Percentiles rank a stretch among this genome's conserved stretches.
These are phyloP conservation scores for Pyrenophora graminea DNA, from an alignment of 2,329 filamentous ascomycete genomes.

Conservation along the genomic window DNA sequence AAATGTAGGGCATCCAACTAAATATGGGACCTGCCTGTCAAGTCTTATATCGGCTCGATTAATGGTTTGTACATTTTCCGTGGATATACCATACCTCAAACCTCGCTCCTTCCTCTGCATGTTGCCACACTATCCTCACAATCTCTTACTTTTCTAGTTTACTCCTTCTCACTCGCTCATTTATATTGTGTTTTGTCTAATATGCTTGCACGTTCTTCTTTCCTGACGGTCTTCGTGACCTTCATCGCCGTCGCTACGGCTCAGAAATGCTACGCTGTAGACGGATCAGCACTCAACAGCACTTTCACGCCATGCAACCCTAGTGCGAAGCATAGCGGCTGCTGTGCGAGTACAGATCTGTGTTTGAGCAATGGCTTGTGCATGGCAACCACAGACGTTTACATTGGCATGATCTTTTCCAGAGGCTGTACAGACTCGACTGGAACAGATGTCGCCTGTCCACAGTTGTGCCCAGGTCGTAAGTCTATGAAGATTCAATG, in stretches of 20 bases:
- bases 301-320: slow-evolving; percentile 39
- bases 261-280: slow-evolving; percentile 38
- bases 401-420: slow-evolving; percentile 41
- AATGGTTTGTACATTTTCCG: slow-evolving; percentile 10
- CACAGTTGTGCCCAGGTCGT: slow-evolving; percentile 38
- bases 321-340: slow-evolving; percentile 36
- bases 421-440: slow-evolving; percentile 43
- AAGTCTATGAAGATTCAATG: slow-evolving; percentile 11
- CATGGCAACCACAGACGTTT: slow-evolving; percentile 36
- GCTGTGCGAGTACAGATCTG: slow-evolving; percentile 41
- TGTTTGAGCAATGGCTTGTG: slow-evolving; percentile 42
- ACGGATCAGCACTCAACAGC: slow-evolving; percentile 34
- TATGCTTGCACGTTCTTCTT: slow-evolving; percentile 20
- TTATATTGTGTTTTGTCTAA: slow-evolving; percentile 20
- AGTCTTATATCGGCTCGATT: slow-evolving; percentile 19
- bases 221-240: slow-evolving; percentile 20
- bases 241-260: slow-evolving; percentile 20
- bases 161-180: slow-evolving; percentile 5
- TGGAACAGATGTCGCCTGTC: slow-evolving; percentile 34
- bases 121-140: neutral
- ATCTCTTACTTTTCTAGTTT: slow-evolving; percentile 5
- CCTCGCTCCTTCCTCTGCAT: no score
- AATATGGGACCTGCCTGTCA: slow-evolving; percentile 17
- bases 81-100: slow-evolving; percentile 1
- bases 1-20: slow-evolving; percentile 20